Conservation (phyloP, 148 eudicot species). For the Cornus kousa region DNA sequence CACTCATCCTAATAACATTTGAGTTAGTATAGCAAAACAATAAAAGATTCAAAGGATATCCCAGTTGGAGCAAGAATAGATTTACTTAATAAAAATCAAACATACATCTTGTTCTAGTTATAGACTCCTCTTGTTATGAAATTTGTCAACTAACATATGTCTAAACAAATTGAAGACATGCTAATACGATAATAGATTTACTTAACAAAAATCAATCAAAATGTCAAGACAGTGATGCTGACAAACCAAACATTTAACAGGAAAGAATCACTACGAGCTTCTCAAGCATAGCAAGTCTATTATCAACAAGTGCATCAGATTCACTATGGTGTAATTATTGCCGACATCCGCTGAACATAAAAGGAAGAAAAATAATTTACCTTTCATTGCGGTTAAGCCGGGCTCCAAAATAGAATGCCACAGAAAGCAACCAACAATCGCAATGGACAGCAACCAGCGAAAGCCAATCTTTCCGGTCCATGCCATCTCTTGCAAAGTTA, state of each 20-base stretch:
- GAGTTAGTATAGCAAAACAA: too few relatives aligned
- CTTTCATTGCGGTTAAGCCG: constrained; percentile 72
- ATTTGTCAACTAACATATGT: too few relatives aligned
- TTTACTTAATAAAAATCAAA: too few relatives aligned
- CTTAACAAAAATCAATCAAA: not conserved
- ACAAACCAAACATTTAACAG: not conserved
- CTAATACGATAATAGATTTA: too few relatives aligned
- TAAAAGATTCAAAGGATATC: too few relatives aligned
- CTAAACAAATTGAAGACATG: too few relatives aligned
- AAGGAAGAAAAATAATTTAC: constrained; percentile 22
- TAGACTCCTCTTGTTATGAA: too few relatives aligned
- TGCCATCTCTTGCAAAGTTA: constrained; percentile 90
- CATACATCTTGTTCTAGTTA: too few relatives aligned
- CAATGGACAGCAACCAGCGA: constrained; percentile 84
- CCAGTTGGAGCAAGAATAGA: too few relatives aligned
- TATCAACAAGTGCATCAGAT: not conserved
- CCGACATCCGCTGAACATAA: not conserved
- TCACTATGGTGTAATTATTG: not conserved
- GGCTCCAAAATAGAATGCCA: constrained; percentile 85
- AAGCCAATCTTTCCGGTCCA: constrained; percentile 84
- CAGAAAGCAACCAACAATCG: constrained; percentile 90
- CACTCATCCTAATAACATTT: too few relatives aligned
- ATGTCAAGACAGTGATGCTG: not conserved
- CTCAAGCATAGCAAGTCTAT: not conserved
- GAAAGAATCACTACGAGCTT: not conserved